Conservation (phyloP, 371 early-diverging fungal genomes). For the Gilbertella persicaria region DNA sequence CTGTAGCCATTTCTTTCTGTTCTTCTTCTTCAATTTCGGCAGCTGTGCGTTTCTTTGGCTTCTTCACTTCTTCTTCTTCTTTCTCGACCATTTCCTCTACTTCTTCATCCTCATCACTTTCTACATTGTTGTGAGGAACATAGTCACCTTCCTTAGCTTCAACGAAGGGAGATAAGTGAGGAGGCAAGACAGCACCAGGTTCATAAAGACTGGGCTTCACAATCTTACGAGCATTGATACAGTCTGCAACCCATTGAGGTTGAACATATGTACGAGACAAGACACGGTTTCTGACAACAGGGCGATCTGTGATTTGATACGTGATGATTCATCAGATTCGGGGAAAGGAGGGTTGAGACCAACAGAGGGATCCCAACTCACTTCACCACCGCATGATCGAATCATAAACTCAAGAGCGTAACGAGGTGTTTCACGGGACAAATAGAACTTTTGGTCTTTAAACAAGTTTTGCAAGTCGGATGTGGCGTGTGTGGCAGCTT, state of each 20-base stretch:
- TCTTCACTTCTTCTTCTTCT: constrained; percentile 75
- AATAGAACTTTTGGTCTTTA: constrained; percentile 74
- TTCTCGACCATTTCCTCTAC: constrained; percentile 56
- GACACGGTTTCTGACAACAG: constrained; percentile 65
- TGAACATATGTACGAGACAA: constrained; percentile 85
- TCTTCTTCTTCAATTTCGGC: constrained; percentile 82
- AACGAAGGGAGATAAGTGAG: constrained; percentile 96
- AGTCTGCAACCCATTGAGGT: constrained; percentile 98
- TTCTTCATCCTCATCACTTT: constrained; percentile 54
- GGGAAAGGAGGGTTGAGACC: constrained; percentile 81
- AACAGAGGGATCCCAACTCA: constrained; percentile 86
- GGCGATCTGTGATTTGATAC: constrained; percentile 90
- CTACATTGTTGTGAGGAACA: constrained; percentile 64
- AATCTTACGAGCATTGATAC: constrained; percentile 83
- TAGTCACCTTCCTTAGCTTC: constrained; percentile 85
- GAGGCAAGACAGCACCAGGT: constrained; percentile 84
- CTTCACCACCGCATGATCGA: constrained; percentile 83
- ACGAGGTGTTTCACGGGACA: constrained; percentile 95
- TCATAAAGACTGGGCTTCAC: constrained; percentile 72
- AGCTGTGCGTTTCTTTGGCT: constrained; percentile 60
- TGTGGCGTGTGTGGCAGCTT: constrained; percentile 56
- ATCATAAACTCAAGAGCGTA: constrained; percentile 92
- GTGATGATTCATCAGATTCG: constrained; percentile 84
- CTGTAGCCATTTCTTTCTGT: constrained; percentile 81
- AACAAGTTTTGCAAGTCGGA: constrained; percentile 70